Evolutionary conservation across 768 basidiomycete species (phyloP).

Genomic region (Hygrophoropsis aurantiaca): DNA sequence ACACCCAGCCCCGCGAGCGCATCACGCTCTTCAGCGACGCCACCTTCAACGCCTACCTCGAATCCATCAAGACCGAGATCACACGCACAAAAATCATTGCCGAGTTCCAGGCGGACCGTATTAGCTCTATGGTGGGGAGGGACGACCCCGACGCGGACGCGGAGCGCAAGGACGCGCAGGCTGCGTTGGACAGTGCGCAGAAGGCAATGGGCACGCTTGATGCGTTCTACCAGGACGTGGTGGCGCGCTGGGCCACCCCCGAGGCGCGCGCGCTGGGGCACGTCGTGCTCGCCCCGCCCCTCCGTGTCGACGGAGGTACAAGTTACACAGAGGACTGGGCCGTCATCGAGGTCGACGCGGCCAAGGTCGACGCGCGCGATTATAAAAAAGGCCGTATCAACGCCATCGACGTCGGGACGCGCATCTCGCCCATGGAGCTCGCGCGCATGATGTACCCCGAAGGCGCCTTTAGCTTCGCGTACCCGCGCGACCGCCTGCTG

Average conservation of each 20-base stretch:
- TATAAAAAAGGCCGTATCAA: slow-evolving; percentile 23
- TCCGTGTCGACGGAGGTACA: slow-evolving; percentile 18
- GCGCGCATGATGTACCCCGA: slow-evolving; percentile 14
- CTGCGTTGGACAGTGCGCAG: slow-evolving; percentile 16
- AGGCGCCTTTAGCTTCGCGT: slow-evolving; percentile 19
- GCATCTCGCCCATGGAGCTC: slow-evolving; percentile 7
- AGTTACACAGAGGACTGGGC: too few species aligned
- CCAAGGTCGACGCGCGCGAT: slow-evolving; percentile 31
- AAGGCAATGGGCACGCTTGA: slow-evolving; percentile 30
- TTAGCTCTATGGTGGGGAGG: too few species aligned
- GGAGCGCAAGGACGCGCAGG: slow-evolving; percentile 6
- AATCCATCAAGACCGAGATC: slow-evolving; percentile 7
- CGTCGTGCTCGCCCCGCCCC: slow-evolving; percentile 38
- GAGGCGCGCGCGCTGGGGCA: slow-evolving; percentile 37
- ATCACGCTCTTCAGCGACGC: slow-evolving; percentile 17
- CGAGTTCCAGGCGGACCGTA: slow-evolving; percentile 1
- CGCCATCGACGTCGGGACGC: slow-evolving; percentile 24
- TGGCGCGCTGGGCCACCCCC: slow-evolving; percentile 31
- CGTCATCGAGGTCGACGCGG: slow-evolving; percentile 27
- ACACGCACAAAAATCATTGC: background rate
- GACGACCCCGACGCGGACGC: slow-evolving; percentile 9
- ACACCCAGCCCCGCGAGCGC: slow-evolving; percentile 8
- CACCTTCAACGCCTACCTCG: slow-evolving; percentile 11
- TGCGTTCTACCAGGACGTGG: slow-evolving; percentile 30
- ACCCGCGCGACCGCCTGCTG: slow-evolving; percentile 33